Evolutionary conservation across 352 stramenopile species (phyloP), one percentile per base, ranked within the genome.

Genomic region (Globisporangium polare): DNA sequence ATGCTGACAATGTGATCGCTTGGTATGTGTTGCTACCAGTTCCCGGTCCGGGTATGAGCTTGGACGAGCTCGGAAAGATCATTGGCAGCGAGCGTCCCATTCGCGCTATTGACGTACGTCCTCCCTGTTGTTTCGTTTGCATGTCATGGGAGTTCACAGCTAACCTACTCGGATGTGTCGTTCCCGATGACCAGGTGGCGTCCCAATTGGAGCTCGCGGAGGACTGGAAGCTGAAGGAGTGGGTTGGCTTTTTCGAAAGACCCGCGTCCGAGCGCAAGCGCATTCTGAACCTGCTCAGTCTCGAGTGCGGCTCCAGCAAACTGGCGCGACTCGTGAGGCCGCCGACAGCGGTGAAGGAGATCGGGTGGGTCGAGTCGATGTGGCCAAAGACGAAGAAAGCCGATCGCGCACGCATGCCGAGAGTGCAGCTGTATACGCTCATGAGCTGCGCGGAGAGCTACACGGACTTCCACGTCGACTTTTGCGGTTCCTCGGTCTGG

Each of bases 401-500:
- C 1, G 67, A 77, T 22, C 55, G 54, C 6, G 54, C 50, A 22
- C 42, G 57, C 9, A 56, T 60, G 29, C 63, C 65, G 12, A 59
- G 73, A 29, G 69, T 77, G 33, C 66, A 71, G 45, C 62, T 74
- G 2, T 77, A 77, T 51, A 79, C 71, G 45, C 67, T 82, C 35
- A 82, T 81, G 71, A 78, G 68, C 33, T 65, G 72, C 9, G 68
- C 59, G 0, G 73, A 72, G 31, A 81, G 70, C 58, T 81, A 76
- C 63, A 78, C 67, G 13, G 73, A 81, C 52, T 79, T 69, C 54
- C 70, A 77, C 46, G 65, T 80, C n/a, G 72, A 78, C 35, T 75
- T 74, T 58, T 73, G 75, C 15, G 75, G 75, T 37, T 78, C 72
- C 3, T 81, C 72, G 13, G 64, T 80, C 12, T 84, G 75, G 75